Conservation (phyloP, 768 basidiomycete species). For the Glaciozyma antarctica region DNA sequence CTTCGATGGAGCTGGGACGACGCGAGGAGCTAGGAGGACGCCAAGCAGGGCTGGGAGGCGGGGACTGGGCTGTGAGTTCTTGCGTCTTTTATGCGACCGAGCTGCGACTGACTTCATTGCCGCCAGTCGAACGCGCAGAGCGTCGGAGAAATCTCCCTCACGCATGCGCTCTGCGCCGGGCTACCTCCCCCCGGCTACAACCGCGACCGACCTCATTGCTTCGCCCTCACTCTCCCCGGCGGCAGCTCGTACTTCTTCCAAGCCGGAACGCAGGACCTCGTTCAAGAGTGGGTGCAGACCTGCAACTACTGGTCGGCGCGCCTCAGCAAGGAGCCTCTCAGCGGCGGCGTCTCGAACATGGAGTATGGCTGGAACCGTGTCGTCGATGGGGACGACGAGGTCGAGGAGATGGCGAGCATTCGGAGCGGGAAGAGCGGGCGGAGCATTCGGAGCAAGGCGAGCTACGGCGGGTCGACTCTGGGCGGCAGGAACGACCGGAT, state of each 20-base stretch:
- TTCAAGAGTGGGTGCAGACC: conserved; percentile 95
- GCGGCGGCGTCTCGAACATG: conserved; percentile 97
- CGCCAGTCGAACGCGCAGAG: conserved; percentile 70
- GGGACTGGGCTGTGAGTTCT: conserved; percentile 87
- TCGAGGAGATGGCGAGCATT: conserved; percentile 31
- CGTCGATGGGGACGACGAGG: conserved; percentile 39
- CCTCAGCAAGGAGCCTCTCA: conserved; percentile 84
- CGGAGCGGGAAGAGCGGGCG: conserved; percentile 31
- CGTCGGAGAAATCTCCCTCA: conserved; percentile 71
- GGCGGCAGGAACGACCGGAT: conserved; percentile 51
- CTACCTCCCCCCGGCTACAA: conserved; percentile 88
- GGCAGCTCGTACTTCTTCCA: conserved; percentile 97
- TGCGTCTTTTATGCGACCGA: background rate
- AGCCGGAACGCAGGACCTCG: conserved; percentile 96
- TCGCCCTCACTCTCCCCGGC: conserved; percentile 78
- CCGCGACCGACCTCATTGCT: conserved; percentile 80
- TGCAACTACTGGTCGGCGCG: conserved; percentile 99
- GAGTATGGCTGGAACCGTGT: conserved; percentile 91
- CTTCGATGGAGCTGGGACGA: conserved; percentile 55
- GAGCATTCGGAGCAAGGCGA: conserved; percentile 51
- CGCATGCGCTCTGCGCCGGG: conserved; percentile 78
- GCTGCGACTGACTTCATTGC: conserved; percentile 1
- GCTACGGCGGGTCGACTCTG: conserved; percentile 53
- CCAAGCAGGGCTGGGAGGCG: conserved; percentile 69
- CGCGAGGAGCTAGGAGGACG: conserved; percentile 38